Evolutionary conservation across 2,329 filamentous ascomycete genomes (phyloP), one percentile per base, ranked within the genome.

Genomic region (Dothistroma pini): DNA sequence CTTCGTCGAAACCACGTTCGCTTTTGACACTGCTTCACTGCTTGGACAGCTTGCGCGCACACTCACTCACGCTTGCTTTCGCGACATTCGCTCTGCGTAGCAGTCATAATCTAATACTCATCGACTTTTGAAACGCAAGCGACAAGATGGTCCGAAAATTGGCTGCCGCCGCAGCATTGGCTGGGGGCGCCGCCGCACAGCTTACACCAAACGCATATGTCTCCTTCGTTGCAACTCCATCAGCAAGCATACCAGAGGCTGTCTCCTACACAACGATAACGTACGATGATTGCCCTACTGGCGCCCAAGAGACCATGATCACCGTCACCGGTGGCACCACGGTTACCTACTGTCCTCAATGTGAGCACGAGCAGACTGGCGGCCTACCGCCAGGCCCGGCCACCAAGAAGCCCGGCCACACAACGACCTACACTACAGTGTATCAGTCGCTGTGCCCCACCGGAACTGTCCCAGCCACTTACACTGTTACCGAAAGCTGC

Each of bases 401-500:
- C 5, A 51, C 60, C 16, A 63, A 62, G 56, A 32, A 38, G 11
- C 53, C 69, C 12, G 68, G 69, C 50, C 69, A 72, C 67, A 73
- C 70, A 31, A 75, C 74, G 34, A 63, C 71, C 59, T 75, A 75
- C 72, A 75, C 73, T 10, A 76, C 74, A 7, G 68, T 66, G 25
- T 75, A 72, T 64, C 52, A 63, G 51, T 72, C 72, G 12, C 61
- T 75, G 5, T 75, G 74, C 70, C 69, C 71, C 14, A 75, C 72
- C 19, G 73, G 71, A 52, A 63, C 68, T 19, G 69, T 69, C 4
- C 69, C 71, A 38, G 66, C 64, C 41, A 74, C 70, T 19, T 74
- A 75, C 68, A 76, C 73, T 21, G 68, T 75, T 58, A 76, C 74
- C 35, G 74, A 76, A 56, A 71, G 66, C 59, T 76, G 74, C 65